Base-by-base conservation (phyloP, 768 basidiomycete genomes). In the Xerocomellus amylosporus region DNA sequence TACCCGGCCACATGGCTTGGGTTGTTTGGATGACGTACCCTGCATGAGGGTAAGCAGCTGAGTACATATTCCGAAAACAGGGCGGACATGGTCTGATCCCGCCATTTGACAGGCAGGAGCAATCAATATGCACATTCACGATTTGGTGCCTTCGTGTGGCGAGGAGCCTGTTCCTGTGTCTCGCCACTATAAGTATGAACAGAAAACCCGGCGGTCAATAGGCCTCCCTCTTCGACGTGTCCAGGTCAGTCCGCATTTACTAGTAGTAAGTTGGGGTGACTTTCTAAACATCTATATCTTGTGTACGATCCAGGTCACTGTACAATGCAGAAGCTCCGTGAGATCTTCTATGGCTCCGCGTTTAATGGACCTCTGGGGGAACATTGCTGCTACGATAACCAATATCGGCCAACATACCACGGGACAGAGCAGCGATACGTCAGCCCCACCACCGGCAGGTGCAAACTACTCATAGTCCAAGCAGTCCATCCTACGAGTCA, bases 381-480 rank as follows among this genome's bases (percentile, higher is more conserved):
- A 8, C 2, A 38, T 24, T 43, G n/a, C 19, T 67, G 65, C 36
- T 53, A 36, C 9, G 66, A 55, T 39, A 53, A 15, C 15, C 66
- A 70, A 34, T 58, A 59, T 48, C 64, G 55, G 13, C 56, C 40
- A 17, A 46, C 34, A 4, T 19, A 12, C 8, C 65, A 67, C 8
- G 65, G 57, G 3, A 2, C 12, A 22, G 49, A 46, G 20, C 53
- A 64, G 30, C 55, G 65, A 51, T 67, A 67, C 17, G 54, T 67
- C 51, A 69, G 65, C 22, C 49, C 62, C 9, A 43, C 53, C 20
- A 59, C 56, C 5, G 68, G 65, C 20, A 68, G 24, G 43, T 67
- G 68, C 41, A 69, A n/a, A 42, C 51, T n/a, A 13, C 65, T 70
- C 20, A 0, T 24, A 12, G 55, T 70, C n/a, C 66, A 70, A 39